A percentile compares a stretch with the other conserved stretches of the same genome.
These are phyloP conservation scores for Calophaca sinica DNA, from an alignment of 306 rosid species.

Conservation along the genomic window DNA sequence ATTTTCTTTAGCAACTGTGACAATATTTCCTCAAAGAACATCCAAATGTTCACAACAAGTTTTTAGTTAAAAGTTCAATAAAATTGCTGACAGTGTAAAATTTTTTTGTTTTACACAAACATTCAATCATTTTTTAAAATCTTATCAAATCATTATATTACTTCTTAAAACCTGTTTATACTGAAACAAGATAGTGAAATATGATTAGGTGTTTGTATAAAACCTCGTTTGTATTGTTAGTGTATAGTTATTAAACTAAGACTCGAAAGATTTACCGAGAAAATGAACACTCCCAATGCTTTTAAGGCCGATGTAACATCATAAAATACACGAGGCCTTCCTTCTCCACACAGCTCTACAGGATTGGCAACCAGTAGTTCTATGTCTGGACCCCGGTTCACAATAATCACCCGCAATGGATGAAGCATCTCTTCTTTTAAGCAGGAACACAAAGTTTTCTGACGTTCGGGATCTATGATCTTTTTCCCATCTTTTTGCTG, in stretches of 20 bases:
- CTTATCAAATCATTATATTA: background rate
- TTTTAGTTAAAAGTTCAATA: too few species aligned
- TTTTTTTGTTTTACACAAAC: background rate
- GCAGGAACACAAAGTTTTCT: slow-evolving; percentile 65
- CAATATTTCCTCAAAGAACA: slow-evolving; percentile 27
- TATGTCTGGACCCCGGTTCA: slow-evolving; percentile 80
- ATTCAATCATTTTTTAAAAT: background rate
- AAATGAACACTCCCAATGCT: slow-evolving; percentile 66
- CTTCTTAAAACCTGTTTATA: too few species aligned
- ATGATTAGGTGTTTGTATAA: background rate
- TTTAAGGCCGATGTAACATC: slow-evolving; percentile 81
- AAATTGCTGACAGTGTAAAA: too few species aligned
- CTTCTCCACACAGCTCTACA: slow-evolving; percentile 78
- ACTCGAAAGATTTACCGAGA: slow-evolving; percentile 66
- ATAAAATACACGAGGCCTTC: slow-evolving; percentile 89
- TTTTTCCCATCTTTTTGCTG: slow-evolving; percentile 73
- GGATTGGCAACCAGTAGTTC: slow-evolving; percentile 92
- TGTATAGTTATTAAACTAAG: slow-evolving; percentile 14
- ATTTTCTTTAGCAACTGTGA: slow-evolving; percentile 4
- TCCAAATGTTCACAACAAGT: slow-evolving; percentile 7
- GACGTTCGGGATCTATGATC: slow-evolving; percentile 73
- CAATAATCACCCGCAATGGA: slow-evolving; percentile 74
- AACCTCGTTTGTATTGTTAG: background rate
- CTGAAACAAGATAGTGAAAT: background rate
- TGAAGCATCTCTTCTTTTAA: slow-evolving; percentile 78